Percentiles rank a stretch among this genome's conserved stretches.
Evolutionary conservation across 2,329 filamentous ascomycete genomes (phyloP).

Genomic region (Phoma sp.): DNA sequence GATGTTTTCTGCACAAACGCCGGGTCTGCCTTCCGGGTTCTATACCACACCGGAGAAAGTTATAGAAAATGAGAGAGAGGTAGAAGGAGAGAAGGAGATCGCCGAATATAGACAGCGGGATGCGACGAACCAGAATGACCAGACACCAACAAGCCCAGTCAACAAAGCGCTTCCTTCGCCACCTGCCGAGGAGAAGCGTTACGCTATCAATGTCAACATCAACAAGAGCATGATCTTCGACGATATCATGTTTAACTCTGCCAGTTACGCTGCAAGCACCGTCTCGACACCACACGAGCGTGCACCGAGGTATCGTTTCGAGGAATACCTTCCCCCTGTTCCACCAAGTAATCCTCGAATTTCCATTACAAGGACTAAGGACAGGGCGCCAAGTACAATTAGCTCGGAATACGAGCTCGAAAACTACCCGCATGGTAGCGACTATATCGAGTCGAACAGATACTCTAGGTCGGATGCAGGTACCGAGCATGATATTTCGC

Average conservation of each 20-base stretch:
- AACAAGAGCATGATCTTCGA: constrained; percentile 41
- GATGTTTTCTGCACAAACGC: constrained; percentile 19
- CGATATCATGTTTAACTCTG: constrained; percentile 30
- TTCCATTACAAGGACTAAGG: constrained; percentile 9
- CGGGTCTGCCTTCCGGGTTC: constrained; percentile 16
- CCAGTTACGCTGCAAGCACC: constrained; percentile 19
- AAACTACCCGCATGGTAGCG: constrained; percentile 22
- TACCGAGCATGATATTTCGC: constrained; percentile 4
- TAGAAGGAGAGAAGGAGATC: background rate
- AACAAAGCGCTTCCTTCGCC: constrained; percentile 22
- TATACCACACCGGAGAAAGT: constrained; percentile 21
- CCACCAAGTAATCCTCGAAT: constrained; percentile 15
- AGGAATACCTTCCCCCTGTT: constrained; percentile 32
- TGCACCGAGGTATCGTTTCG: constrained; percentile 31
- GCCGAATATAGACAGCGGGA: constrained; percentile 7
- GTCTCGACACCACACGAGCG: constrained; percentile 25
- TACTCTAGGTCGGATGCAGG: constrained; percentile 13
- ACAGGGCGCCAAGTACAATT: constrained; percentile 9
- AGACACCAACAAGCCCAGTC: constrained; percentile 5
- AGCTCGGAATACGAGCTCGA: constrained; percentile 30
- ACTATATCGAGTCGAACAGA: constrained; percentile 5
- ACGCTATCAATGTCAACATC: constrained; percentile 37
- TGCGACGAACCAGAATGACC: background rate
- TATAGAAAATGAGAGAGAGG: constrained; percentile 6
- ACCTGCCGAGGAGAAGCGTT: constrained; percentile 26